Base-by-base conservation (phyloP, 768 basidiomycete species). In the Boletus fagicola region DNA sequence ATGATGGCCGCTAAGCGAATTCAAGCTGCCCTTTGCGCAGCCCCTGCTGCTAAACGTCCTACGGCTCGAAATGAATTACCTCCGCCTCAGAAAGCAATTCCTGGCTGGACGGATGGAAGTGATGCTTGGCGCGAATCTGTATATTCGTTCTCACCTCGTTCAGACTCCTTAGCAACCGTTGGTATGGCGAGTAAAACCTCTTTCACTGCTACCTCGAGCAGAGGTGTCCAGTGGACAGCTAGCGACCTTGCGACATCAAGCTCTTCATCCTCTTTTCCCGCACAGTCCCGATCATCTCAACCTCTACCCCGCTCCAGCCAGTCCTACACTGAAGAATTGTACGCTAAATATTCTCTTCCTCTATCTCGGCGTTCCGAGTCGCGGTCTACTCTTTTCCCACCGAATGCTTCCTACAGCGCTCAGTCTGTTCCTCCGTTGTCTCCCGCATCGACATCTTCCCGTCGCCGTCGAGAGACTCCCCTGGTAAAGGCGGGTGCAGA, bases 1-100 rank as follows among this genome's bases (percentile, higher is more conserved):
- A 87, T 89, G 79, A 88, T 88, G 86, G 82, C 85, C 3, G 79
- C 77, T 31, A 78, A 77, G 39, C 81, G 81, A 58, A 81, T 88
- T 65, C 73, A 76, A 42, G 75, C 79, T 16, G 74, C 73, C 24
- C 69, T 80, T 28, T 78, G 78, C 56, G 66, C 77, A 0, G 74
- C 76, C 24, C 77, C 80, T 30, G 52, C 64, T 24, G 60, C 69
- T 13, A 79, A 78, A 65, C 76, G 77, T 57, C 65, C 67, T 7
- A 57, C 59, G 1, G 66, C 72, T 13, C 73, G 74, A 38, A 63
- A 68, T 36, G 63, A 61, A 57, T 45, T 65, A 6, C 75, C 72
- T 46, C 77, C 77, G 24, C 71, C 74, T 7, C 71, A 72, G 57
- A 71, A 73, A 67, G 69, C 74, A 18, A 78, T 87, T 31, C 83